A percentile compares a stretch with the other conserved stretches of the same genome.
These are phyloP conservation scores for Phaeosphaeria sp. DNA, from an alignment of 2,329 filamentous ascomycete genomes.

Conservation along the genomic window DNA sequence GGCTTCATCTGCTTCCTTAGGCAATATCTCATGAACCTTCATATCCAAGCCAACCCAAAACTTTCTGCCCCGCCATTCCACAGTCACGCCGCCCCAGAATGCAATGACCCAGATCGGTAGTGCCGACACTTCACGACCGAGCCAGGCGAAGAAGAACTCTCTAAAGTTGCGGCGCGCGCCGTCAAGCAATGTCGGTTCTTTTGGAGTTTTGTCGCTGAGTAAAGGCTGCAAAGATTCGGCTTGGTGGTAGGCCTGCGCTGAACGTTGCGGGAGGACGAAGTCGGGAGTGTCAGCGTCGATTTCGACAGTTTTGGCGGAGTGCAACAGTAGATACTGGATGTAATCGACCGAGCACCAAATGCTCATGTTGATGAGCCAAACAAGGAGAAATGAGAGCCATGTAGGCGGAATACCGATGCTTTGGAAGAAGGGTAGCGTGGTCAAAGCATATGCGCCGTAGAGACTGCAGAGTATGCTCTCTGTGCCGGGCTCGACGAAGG, in stretches of 20 bases:
- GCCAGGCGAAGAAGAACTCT: constrained; percentile 82
- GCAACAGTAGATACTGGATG: constrained; percentile 73
- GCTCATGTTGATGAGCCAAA: constrained; percentile 71
- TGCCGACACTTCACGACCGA: constrained; percentile 81
- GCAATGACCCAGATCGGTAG: constrained; percentile 91
- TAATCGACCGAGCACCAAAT: constrained; percentile 80
- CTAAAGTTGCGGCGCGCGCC: constrained; percentile 63
- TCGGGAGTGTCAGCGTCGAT: constrained; percentile 74
- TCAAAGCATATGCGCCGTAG: constrained; percentile 80
- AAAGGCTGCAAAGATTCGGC: constrained; percentile 29
- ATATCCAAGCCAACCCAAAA: constrained; percentile 87
- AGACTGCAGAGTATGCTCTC: constrained; percentile 85
- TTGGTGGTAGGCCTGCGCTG: constrained; percentile 40
- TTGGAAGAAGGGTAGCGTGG: constrained; percentile 71
- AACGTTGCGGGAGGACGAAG: constrained; percentile 66
- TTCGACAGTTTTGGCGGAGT: constrained; percentile 74
- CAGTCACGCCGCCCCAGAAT: constrained; percentile 83
- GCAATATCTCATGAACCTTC: constrained; percentile 69
- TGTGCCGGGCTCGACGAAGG: constrained; percentile 89
- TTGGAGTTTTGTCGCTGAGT: constrained; percentile 16
- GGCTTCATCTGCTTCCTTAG: background rate
- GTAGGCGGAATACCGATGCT: constrained; percentile 64
- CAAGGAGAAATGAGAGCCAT: constrained; percentile 68
- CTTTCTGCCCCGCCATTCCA: constrained; percentile 82
- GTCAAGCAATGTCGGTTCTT: constrained; percentile 24